A percentile compares a stretch with the other conserved stretches of the same genome.
Conservation (phyloP, 208 protist genomes). For the Leishmania braziliensis region DNA sequence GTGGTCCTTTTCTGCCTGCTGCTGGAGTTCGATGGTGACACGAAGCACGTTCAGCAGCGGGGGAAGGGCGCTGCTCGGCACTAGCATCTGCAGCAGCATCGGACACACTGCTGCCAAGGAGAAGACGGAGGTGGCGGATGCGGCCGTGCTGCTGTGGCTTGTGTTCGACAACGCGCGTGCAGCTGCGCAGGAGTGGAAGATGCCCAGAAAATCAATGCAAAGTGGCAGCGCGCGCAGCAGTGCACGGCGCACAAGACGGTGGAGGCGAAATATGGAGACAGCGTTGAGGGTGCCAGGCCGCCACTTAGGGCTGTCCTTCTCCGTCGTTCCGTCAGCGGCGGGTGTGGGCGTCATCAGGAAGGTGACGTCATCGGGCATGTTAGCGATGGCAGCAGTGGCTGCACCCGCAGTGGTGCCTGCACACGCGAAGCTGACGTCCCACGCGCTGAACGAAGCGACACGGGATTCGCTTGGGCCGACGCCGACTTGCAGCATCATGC, state of each 20-base stretch:
- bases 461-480: constrained; percentile 39
- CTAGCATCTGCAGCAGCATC: constrained; percentile 45
- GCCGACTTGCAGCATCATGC: constrained; percentile 37
- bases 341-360: constrained; percentile 17
- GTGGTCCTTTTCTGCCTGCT: constrained; percentile 5
- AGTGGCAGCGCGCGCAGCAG: constrained; percentile 52
- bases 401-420: neutral
- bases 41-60: constrained; percentile 26
- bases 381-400: neutral
- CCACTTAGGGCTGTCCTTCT: constrained; percentile 10
- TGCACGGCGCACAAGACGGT: constrained; percentile 46
- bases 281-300: constrained; percentile 33
- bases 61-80: constrained; percentile 32
- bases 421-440: constrained; percentile 42
- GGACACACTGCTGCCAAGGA: constrained; percentile 34
- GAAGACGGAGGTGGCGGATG: constrained; percentile 6
- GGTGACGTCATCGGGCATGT: constrained; percentile 27
- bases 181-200: neutral
- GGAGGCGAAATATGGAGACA: constrained; percentile 44
- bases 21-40: constrained; percentile 2
- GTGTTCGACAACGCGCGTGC: neutral
- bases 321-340: neutral
- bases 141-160: neutral
- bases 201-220: constrained; percentile 32
- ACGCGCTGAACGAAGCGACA: constrained; percentile 25